Base-by-base conservation (phyloP, 1,284 basidiomycete species). In the Ganoderma sinense region DNA sequence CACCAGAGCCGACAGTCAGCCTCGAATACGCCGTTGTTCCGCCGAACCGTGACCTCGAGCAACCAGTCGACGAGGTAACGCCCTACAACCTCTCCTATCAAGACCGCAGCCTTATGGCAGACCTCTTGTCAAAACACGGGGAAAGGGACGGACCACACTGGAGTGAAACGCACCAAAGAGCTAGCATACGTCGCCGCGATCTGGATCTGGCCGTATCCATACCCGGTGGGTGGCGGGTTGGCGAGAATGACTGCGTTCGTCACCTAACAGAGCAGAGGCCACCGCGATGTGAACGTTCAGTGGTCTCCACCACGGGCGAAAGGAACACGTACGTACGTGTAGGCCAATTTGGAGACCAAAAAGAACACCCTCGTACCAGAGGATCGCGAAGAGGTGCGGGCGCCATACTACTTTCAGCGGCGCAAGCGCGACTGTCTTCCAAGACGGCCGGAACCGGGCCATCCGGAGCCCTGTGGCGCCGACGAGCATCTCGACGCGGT, bases 321-420 rank as follows among this genome's bases (percentile, higher is more conserved):
- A 20, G 7, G 7, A 7, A 33, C 8, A 8, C 33, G 31, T 2
- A 73, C 86, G 67, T 70, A 92, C 91, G 71, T 94, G 93, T 63
- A 94, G 87, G 33, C 92, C 92, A 66, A 93, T 90, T 40, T 82
- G 75, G 76, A 93, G 92, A 3, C 91, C 91, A 75, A 93, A 92
- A 7, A 91, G 71, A 65, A 87, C 78, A 11, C 85, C 88, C 87
- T 90, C 88, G 68, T 89, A 92, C 53, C 88, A 63, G 43, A 89
- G 75, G 29, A 90, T 80, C 16, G 82, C 79, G 26, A 91, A 70
- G 7, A 91, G 78, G 70, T 92, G 90, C 0, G 91, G 91, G 43
- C 89, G 79, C 89, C 89, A 91, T 26, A 91, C 73, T 10, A 92
- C 83, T 58, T 85, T 80, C 41, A 92, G 76, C 16, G 85, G 85